These are phyloP conservation scores for Polygonum maritimum DNA, from an alignment of 148 eudicot genomes.

Conservation along the genomic window DNA sequence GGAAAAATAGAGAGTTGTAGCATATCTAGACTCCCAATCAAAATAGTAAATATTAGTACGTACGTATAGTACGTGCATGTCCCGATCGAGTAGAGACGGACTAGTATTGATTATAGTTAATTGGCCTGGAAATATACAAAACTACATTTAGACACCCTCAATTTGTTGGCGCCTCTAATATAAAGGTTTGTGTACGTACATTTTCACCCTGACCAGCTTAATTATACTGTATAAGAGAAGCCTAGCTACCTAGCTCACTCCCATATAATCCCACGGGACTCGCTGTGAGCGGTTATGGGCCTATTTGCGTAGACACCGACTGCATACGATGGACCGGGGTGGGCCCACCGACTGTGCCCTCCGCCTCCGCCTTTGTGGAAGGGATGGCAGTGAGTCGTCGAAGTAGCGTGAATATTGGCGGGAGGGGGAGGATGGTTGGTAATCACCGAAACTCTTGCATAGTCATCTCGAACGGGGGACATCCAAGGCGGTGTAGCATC, in stretches of 20 bases:
- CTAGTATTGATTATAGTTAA: too few relatives aligned
- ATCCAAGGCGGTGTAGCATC: neutral
- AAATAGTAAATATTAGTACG: too few relatives aligned
- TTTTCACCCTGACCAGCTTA: neutral
- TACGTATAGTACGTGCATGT: too few relatives aligned
- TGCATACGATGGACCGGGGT: slow-evolving; percentile 17
- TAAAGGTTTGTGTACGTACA: neutral
- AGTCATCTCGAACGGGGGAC: neutral
- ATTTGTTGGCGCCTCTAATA: neutral
- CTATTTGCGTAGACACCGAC: neutral
- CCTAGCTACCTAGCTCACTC: neutral
- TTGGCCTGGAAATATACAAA: too few relatives aligned
- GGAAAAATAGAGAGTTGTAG: neutral
- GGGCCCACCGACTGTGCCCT: slow-evolving; percentile 25
- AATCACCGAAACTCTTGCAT: neutral
- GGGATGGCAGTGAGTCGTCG: slow-evolving; percentile 11
- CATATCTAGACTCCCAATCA: neutral
- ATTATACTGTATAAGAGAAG: neutral
- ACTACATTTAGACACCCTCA: too few relatives aligned
- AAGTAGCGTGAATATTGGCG: neutral
- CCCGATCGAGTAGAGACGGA: too few relatives aligned
- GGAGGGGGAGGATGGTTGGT: neutral
- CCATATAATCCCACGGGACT: neutral
- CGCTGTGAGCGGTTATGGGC: neutral
- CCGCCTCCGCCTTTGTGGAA: slow-evolving; percentile 15